Evolutionary conservation across 2,329 filamentous ascomycete species (phyloP), one percentile per base, ranked within the genome.

Genomic region (Colletotrichum higginsianum): DNA sequence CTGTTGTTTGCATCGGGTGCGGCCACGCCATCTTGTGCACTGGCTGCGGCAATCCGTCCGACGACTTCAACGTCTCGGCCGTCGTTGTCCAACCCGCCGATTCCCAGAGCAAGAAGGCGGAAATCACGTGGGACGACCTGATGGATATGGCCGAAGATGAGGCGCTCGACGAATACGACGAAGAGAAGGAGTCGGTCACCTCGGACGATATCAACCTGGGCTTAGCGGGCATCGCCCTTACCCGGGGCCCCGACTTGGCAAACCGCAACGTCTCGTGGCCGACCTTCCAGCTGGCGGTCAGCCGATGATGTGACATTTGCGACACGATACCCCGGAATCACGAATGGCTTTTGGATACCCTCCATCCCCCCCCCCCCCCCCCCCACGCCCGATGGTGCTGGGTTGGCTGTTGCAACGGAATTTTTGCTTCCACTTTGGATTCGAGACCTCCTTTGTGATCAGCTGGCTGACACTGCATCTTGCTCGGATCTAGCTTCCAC

Each of bases 401-500:
- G 57, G 64, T 63, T 72, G 67, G 70, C 70, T 66, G 35, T 60
- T 66, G 66, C 66, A 72, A 72, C 61, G 68, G 60, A 35, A 74
- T 64, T 57, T 57, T 73, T 71, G 66, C 71, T 73, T 71, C 74
- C 72, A 72, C 71, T 55, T 70, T 53, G 72, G 68, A 72, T 68
- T 72, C 58, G 63, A 63, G 63, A 58, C 68, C 71, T 73, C 60
- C 69, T 62, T 66, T 67, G 61, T 66, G 66, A 74, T 63, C 64
- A 69, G 79, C 77, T 82, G 79, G 84, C 86, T 87, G 83, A 87
- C 84, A 47, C 76, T 75, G 75, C 76, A 81, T 76, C 76, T 79
- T 79, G 76, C 74, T 16, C 74, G 76, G 71, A 77, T 87, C 80
- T 90, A 98, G 95, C 93, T 98, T 82, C 96, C 96, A 75, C 92